Base-by-base conservation (phyloP, 805 yeast species). In the Ogataea pignaliae region DNA sequence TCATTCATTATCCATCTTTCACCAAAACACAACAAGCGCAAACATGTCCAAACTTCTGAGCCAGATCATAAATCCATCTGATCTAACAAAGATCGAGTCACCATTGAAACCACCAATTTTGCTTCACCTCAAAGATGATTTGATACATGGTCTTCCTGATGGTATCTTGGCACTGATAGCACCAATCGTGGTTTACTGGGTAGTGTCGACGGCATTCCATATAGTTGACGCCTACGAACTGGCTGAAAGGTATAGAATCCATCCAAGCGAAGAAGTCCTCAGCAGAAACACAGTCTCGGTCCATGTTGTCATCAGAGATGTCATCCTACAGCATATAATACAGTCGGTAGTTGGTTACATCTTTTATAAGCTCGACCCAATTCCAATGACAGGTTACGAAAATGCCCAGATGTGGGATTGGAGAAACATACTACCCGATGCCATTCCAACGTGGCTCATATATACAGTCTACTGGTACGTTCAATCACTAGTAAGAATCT, bases 181-280 rank as follows among this genome's bases (percentile, higher is more conserved):
- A 2, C 98, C 99, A 1, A 76, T 93, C 3, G 70, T 81, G 2
- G 89, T 83, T 2, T 93, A 93, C 64, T 93, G 98, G 98, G 45
- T 67, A 1, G 79, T 81, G 55, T 85, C 96, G 3, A 57, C 76
- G 26, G 64, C 86, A 49, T 93, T 86, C 74, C 88, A 84, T 59
- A 47, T 84, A 9, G 67, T 90, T 41, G 98, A 93, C 63, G 75
- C 74, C 36, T 78, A 74, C 53, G 78, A 87, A 59, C 68, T 88
- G 51, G 88, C 90, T 36, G 96, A 87, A 57, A 70, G 75, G 60
- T 88, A 87, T 67, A 75, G 98, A 53, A 88, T 93, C 41, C 99
- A 93, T 63, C 90, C 98, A 16, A 81, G 90, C 33, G 95, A 85
- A 54, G 98, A 91, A 61, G 88, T 88, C 44, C 56, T 71, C 29